A percentile compares a stretch with the other conserved stretches of the same genome.
Conservation (phyloP, 768 basidiomycete species). For the Chalciporus chontae region DNA sequence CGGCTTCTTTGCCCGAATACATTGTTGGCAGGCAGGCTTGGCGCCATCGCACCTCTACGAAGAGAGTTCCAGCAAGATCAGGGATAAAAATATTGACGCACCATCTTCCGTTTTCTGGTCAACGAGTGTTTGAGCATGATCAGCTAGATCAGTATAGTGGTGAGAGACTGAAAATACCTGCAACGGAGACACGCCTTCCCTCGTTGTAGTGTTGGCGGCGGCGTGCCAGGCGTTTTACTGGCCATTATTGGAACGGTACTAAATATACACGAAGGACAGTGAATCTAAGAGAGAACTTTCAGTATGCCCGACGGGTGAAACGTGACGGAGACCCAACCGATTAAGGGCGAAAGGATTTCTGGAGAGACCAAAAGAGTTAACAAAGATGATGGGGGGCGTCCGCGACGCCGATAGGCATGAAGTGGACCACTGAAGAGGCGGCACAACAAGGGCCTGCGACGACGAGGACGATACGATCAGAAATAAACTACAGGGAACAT, state of each 20-base stretch:
- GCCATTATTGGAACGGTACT: slow-evolving; percentile 35
- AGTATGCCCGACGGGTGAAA: not conserved
- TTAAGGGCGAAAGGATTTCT: slow-evolving; percentile 1
- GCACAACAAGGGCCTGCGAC: slow-evolving; percentile 2
- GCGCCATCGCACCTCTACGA: slow-evolving; percentile 70
- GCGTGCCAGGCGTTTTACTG: slow-evolving; percentile 27
- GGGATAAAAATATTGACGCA: slow-evolving; percentile 20
- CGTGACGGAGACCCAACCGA: not conserved
- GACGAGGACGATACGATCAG: slow-evolving; percentile 19
- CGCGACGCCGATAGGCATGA: slow-evolving; percentile 29
- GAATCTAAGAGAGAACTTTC: slow-evolving; percentile 16
- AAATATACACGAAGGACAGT: slow-evolving; percentile 33
- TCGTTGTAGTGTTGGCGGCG: slow-evolving; percentile 49
- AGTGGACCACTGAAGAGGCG: slow-evolving; percentile 5
- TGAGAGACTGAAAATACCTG: slow-evolving; percentile 42
- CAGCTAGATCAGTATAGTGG: slow-evolving; percentile 1
- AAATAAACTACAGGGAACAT: slow-evolving; percentile 31
- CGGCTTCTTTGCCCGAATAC: slow-evolving; percentile 70
- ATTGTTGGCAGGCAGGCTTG: slow-evolving; percentile 79
- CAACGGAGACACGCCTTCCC: slow-evolving; percentile 72
- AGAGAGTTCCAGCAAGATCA: slow-evolving; percentile 10
- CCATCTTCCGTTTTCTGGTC: slow-evolving; percentile 69
- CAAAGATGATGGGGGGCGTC: slow-evolving; percentile 18
- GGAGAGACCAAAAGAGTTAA: slow-evolving; percentile 2
- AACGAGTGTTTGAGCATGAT: slow-evolving; percentile 13